Evolutionary conservation across 768 basidiomycete species (phyloP), one percentile per base, ranked within the genome.

Genomic region (Hericium rajendrae): DNA sequence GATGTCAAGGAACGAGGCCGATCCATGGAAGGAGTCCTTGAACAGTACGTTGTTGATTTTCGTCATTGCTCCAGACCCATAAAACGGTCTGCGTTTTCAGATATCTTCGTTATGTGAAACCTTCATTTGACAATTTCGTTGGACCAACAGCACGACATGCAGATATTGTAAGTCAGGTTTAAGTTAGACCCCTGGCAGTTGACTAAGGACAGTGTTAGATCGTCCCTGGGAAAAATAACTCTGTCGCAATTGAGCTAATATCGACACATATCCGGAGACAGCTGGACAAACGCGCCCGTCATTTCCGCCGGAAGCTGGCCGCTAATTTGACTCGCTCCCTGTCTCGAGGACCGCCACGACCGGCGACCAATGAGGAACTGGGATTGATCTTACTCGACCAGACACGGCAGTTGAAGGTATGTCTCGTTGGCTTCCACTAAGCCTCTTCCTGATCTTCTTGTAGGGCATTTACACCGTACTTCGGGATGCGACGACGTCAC

Each of bases 71-170:
- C 16, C 4, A 20, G 15, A 9, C 9, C 43, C n/a, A n/a, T 58
- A 28, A 46, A 43, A 32, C 20, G 26, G 20, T 39, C 37, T 26
- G 52, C 48, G n/a, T 15, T 39, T 39, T 15, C 66, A 91, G 88
- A 70, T 97, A 97, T 67, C 80, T 97, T 22, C 88, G 93, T 32
- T 94, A 86, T 67, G 95, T 99, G 64, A 99, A 99, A 67, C 92
- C 91, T 4, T 84, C 92, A 3, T 95, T 86, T 64, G 97, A 98
- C 69, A 88, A 90, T 69, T 97, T 94, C 62, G 93, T 99, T 20
- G 82, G 81, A 37, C 95, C 95, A 1, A 89, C 90, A 2, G 80
- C 93, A 13, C 80, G 84, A 48, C 78, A 87, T 67, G 95, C 95
- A 2, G 94, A 99, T 67, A 91, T 99, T 39, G 93, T 94, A 62